phyloP scores from a whole-genome alignment of 1,284 basidiomycete species.

The Pseudozyma tsukubaensis region DNA sequence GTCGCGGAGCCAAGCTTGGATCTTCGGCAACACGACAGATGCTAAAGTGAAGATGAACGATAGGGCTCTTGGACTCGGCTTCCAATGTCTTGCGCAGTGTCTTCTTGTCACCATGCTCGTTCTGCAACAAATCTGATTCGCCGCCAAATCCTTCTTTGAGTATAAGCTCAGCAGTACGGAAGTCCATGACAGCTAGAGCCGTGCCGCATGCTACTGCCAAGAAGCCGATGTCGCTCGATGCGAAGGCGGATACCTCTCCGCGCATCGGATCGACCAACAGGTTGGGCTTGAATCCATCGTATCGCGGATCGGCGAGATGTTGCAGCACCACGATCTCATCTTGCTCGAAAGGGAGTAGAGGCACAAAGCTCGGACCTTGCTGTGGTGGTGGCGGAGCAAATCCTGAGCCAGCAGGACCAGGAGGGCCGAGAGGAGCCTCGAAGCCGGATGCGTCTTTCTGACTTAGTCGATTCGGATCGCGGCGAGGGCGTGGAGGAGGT shows the following conservation, averaged over 20 bases:
- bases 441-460: neutral
- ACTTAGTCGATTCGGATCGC: constrained; percentile 49
- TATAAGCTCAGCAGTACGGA: constrained; percentile 57
- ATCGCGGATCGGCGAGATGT: constrained; percentile 33
- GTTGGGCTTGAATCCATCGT: constrained; percentile 64
- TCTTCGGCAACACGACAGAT: constrained; percentile 55
- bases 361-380: too few relatives aligned
- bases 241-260: constrained; percentile 51
- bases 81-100: constrained; percentile 45
- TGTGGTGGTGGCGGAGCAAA: neutral
- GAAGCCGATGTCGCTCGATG: constrained; percentile 60
- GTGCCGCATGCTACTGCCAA: constrained; percentile 58
- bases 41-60: constrained; percentile 51
- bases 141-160: constrained; percentile 61
- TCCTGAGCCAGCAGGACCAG: neutral
- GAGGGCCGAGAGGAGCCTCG: neutral
- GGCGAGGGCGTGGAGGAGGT: constrained; percentile 43
- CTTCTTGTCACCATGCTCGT: constrained; percentile 23
- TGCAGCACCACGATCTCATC: constrained; percentile 44
- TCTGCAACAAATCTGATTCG: constrained; percentile 11
- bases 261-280: constrained; percentile 56
- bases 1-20: constrained; percentile 53
- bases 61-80: constrained; percentile 52
- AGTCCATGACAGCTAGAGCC: constrained; percentile 60
- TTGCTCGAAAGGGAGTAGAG: constrained; percentile 5